Evolutionary conservation across 768 basidiomycete genomes (phyloP), one percentile per base, ranked within the genome.

Genomic region (Udeniomyces megalosporus): DNA sequence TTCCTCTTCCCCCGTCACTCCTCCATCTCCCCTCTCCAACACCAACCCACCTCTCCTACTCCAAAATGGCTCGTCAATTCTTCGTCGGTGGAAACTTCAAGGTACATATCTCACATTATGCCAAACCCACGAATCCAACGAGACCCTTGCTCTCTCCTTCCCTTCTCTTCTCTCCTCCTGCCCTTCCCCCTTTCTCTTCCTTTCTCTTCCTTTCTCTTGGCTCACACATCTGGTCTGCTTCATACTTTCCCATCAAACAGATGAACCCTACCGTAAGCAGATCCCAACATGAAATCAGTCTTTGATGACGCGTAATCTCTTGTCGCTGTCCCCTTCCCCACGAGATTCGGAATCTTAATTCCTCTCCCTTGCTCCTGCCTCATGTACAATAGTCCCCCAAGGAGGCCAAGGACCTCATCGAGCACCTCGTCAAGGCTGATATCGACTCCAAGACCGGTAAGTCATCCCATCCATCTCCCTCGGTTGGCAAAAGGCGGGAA

Each of bases 21-120:
- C 26, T 47, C 52, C 32, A 28, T 22, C 60, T 34, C 32, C 45
- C 57, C 42, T 7, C 28, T 29, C 58, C 58, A 58, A 15, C 50
- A 29, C 22, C 3, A 26, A 24, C 49, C 28, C 38, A 38, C 8
- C 46, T 8, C 14, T 49, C 53, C 50, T 10, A 35, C 53, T 34
- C 12, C 55, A 68, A 69, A 66, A 61, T 67, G 29, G 65, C 62
- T 60, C 66, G 70, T 44, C 68, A 70, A 59, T 93, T 92, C 78
- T 92, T 95, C 72, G 90, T 88, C 69, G 93, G 93, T 73, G 76
- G 91, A 32, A 96, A 97, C 81, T 96, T 93, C 82, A 99, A 96
- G 79, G 84, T 97, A 84, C 93, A 84, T 96, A 84, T 95, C 62
- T 80, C 83, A 42, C 77, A 77, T 66, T 78, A 79, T 46, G 2